phyloP scores from a whole-genome alignment of 108 stramenopile genomes.

The Aurantiochytrium sp. region DNA sequence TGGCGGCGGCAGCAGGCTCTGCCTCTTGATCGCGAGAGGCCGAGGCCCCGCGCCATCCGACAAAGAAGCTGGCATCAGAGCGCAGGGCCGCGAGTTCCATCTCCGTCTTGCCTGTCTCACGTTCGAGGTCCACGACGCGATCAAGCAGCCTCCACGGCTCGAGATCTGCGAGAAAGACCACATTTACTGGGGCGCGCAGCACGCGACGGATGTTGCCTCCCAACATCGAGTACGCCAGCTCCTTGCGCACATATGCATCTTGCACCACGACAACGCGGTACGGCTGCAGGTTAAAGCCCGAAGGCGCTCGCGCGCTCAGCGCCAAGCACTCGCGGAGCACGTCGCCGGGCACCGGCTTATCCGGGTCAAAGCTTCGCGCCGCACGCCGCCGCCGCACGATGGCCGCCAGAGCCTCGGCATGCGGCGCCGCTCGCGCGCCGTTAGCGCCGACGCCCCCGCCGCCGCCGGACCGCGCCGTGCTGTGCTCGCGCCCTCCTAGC shows the following conservation, averaged over 20 bases:
- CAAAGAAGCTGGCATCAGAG: background rate
- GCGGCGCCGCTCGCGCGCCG: no score
- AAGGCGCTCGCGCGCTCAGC: constrained; percentile 17
- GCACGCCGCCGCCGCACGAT: background rate
- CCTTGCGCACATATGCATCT: background rate
- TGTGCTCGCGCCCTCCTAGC: no score
- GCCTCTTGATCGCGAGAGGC: background rate
- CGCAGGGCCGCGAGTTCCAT: background rate
- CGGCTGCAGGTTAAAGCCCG: constrained; percentile 39
- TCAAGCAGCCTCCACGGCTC: background rate
- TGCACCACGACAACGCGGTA: constrained; percentile 38
- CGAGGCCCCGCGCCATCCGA: background rate
- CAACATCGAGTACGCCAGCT: constrained; percentile 26
- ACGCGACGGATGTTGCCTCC: constrained; percentile 13
- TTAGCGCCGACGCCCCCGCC: no score
- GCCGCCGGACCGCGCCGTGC: no score
- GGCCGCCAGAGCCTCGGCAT: background rate
- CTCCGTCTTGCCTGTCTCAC: background rate
- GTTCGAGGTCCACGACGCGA: constrained; percentile 19
- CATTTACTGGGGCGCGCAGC: constrained; percentile 28
- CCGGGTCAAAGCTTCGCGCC: background rate
- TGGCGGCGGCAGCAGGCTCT: background rate
- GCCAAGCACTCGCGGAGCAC: constrained; percentile 21
- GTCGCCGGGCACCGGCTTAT: background rate
- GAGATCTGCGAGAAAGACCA: constrained; percentile 39